Base-by-base conservation (phyloP, 202 grass and related monocot genomes). In the Panicum hallii region DNA sequence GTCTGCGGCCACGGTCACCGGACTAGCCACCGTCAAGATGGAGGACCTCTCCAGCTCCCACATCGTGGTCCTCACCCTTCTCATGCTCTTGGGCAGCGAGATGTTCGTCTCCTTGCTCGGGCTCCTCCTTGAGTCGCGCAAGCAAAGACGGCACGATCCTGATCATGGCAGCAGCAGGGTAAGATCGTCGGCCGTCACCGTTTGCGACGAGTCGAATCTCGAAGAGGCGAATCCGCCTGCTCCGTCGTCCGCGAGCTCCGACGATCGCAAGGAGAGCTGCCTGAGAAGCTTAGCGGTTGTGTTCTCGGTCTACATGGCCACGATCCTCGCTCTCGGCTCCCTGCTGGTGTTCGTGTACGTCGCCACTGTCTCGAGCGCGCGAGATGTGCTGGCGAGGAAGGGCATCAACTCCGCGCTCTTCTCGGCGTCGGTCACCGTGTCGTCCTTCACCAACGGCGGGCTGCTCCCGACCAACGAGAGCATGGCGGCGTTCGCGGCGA, bases 401-500 rank as follows among this genome's bases (percentile, higher is more conserved):
- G 56, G 83, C 8, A 92, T 98, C 74, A 57, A 72, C 22, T 9
- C 58, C 9, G 57, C 77, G 69, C 79, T 98, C 17, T 98, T 98
- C 76, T 77, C 90, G 8, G 55, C 85, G 46, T 77, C 50, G 0
- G 26, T 75, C n/a, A 81, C 89, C 15, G 80, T 92, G 2, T 98
- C 93, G 5, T 98, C 93, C 40, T 93, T 98, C 68, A 92, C 95
- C 38, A 98, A 98, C 53, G 87, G 91, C 5, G 93, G 95, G 0
- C 38, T 98, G 13, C 63, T 92, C 44, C 76, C 91, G 2, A 95
- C 85, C 4, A 95, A 94, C 38, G 95, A 95, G 83, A 89, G 94
- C 87, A 98, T 98, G 85, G 85, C 75, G 1, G 86, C 87, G 44
- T 98, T 98, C 23, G 17, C 76, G 15, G 56, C 75, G 4, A 85